Evolutionary conservation across 2,329 filamentous ascomycete genomes (phyloP), one percentile per base, ranked within the genome.

Genomic region (Amylocarpus encephaloides): DNA sequence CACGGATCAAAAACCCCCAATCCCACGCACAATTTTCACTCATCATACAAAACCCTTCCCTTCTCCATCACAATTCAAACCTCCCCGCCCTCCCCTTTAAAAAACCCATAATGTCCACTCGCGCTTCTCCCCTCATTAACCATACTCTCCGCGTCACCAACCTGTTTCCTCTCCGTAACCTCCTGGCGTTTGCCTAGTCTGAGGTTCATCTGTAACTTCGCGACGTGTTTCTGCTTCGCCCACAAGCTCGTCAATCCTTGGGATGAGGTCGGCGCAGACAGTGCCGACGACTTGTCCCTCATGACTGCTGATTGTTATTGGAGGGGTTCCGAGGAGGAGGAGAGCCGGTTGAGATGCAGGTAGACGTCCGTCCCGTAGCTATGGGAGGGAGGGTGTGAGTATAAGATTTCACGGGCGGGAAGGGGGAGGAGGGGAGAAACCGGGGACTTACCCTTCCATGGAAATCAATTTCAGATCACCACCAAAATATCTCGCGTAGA

Each of bases 321-420:
- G 46, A 98, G 77, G 59, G 93, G 93, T 70, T 98, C 93, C 22
- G 91, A 96, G 34, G 89, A 95, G 59, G 89, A 95, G 39, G 90
- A 95, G 22, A 98, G 79, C 49, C 93, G 83, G 73, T 98, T 98
- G 45, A 98, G 82, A 69, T 98, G 93, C 43, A 98, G 86, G 72
- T 98, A 98, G 46, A 97, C 93, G 67, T 98, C 93, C 45, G 93
- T 98, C 59, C 93, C 93, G 70, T 98, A 98, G 52, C 92, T 95
- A 61, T 42, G 32, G 42, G 22, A 30, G 45, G 57, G 55, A 12
- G 68, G 64, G 46, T 54, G 48, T 40, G 38, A 18, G 38, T 18
- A 19, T 40, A 16, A 3, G 5, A 26, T 26, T 26, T 26, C 12
- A 26, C 7, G 22, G 22, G 22, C 3, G 22, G 22, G 22, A 26